A percentile compares a stretch with the other conserved stretches of the same genome.
These are phyloP conservation scores for Anthostomella pinea DNA, from an alignment of 2,329 filamentous ascomycete genomes.

Conservation along the genomic window DNA sequence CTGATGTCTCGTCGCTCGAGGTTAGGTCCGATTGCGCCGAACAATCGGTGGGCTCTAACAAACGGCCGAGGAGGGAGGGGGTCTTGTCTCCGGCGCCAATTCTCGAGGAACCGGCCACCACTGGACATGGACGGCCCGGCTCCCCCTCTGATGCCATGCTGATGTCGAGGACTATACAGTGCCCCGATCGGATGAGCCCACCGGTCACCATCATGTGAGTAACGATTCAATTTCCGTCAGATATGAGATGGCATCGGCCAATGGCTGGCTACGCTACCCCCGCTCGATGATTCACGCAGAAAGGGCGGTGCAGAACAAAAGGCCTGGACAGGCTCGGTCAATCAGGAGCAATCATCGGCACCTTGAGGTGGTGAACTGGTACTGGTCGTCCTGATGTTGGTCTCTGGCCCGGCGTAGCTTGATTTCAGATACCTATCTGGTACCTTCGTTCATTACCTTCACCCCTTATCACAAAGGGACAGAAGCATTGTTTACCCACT, in stretches of 20 bases:
- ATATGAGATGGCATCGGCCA: slow-evolving; percentile 3
- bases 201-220: slow-evolving; percentile 23
- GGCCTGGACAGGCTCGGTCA: no score
- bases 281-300: no score
- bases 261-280: not conserved
- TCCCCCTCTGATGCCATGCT: slow-evolving; percentile 34
- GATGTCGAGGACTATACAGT: slow-evolving; percentile 21
- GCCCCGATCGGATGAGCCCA: slow-evolving; percentile 18
- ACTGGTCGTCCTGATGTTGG: no score
- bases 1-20: slow-evolving; percentile 39
- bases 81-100: slow-evolving; percentile 13
- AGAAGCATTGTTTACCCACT: no score
- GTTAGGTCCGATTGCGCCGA: slow-evolving; percentile 17
- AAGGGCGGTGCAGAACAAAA: no score
- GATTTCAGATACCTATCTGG: not conserved
- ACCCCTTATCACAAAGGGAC: no score
- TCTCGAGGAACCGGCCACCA: slow-evolving; percentile 11
- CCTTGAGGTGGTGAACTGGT: no score
- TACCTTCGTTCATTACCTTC: no score
- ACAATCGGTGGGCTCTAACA: not conserved
- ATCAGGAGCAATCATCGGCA: no score
- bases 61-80: slow-evolving; percentile 12
- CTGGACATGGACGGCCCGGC: slow-evolving; percentile 11
- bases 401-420: no score
- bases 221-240: slow-evolving; percentile 5